Conservation (phyloP, 1,284 basidiomycete species). For the Pyrrhoderma noxium region DNA sequence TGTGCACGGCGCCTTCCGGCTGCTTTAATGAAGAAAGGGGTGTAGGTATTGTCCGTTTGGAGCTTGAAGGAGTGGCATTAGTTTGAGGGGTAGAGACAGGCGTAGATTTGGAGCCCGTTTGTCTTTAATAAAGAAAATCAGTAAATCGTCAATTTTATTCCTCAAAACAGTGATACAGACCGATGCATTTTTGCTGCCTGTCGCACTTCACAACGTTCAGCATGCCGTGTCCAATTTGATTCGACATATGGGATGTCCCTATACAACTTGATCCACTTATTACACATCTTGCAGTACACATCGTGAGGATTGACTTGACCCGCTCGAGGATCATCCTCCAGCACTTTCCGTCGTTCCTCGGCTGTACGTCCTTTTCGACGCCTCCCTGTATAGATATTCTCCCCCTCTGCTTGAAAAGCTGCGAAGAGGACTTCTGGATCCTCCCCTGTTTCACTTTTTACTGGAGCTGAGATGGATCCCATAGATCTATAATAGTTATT, state of each 20-base stretch:
- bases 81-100: not conserved
- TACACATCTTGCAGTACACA: conserved; percentile 16
- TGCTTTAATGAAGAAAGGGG: too few species aligned
- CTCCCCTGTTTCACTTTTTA: too few species aligned
- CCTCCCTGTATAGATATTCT: not conserved
- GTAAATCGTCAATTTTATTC: not conserved
- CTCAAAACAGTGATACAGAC: not conserved
- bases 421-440: too few species aligned
- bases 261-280: conserved; percentile 18
- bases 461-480: too few species aligned
- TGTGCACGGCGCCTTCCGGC: too few species aligned
- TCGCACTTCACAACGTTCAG: conserved; percentile 12
- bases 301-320: conserved; percentile 15
- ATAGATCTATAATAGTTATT: too few species aligned
- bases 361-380: conserved; percentile 13
- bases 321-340: conserved; percentile 9
- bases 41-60: too few species aligned
- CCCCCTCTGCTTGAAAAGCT: too few species aligned
- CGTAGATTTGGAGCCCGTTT: not conserved
- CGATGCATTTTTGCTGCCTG: not conserved
- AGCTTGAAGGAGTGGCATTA: not conserved
- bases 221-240: conserved; percentile 18
- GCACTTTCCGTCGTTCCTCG: conserved; percentile 9
- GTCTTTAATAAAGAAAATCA: too few species aligned
- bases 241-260: conserved; percentile 16